Evolutionary conservation across 345 rosid genomes (phyloP).

Genomic region (Salix purpurea): DNA sequence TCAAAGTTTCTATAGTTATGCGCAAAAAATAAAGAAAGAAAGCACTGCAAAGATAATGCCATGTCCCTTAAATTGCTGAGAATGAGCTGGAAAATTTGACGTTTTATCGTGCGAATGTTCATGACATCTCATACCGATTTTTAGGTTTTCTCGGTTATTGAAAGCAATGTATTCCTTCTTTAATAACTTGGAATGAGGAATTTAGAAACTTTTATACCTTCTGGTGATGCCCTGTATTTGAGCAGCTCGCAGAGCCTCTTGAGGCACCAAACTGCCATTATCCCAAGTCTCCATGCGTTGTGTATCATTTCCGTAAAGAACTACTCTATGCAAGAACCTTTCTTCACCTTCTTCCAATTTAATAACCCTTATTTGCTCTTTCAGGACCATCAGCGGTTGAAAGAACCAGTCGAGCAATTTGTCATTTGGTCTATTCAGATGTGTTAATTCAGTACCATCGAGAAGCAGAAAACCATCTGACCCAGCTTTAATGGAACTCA

Average conservation of each 20-base stretch:
- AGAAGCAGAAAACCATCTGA: conserved; percentile 53
- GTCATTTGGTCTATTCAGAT: conserved; percentile 68
- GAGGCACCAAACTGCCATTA: conserved; percentile 39
- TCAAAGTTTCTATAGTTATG: too few relatives aligned
- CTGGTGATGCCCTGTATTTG: conserved; percentile 74
- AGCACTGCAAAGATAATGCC: neutral
- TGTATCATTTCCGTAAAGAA: conserved; percentile 53
- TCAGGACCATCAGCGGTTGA: conserved; percentile 61
- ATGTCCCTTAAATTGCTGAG: neutral
- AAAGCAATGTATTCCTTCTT: too few relatives aligned
- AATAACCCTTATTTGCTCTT: conserved; percentile 62
- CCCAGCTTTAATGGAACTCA: conserved; percentile 57
- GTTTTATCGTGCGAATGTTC: neutral
- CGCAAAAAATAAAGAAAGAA: neutral
- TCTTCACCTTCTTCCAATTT: conserved; percentile 56
- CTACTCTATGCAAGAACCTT: conserved; percentile 53
- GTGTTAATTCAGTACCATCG: conserved; percentile 58
- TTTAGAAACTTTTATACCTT: conserved; percentile 44
- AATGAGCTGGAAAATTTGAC: neutral
- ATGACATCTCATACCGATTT: too few relatives aligned
- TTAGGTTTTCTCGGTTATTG: neutral
- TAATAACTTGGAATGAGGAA: neutral
- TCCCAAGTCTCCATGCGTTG: conserved; percentile 58
- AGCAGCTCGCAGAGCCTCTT: conserved; percentile 63
- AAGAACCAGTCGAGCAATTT: conserved; percentile 73